Conservation (phyloP, 2,329 filamentous ascomycete genomes). For the Diaporthe helianthi region DNA sequence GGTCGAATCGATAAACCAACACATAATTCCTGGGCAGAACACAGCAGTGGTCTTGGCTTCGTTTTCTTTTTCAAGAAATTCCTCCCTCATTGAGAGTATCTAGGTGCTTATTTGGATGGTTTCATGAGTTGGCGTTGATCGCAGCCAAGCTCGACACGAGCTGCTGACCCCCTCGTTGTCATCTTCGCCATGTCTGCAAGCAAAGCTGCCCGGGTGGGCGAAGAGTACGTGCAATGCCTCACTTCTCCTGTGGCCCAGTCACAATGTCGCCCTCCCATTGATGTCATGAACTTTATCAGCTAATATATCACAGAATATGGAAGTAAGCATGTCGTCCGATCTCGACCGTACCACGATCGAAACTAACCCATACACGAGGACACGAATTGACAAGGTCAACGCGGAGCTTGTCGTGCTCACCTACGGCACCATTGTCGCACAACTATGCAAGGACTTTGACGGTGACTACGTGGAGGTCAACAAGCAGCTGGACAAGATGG, state of each 20-base stretch:
- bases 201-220: constrained; percentile 67
- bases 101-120: constrained; percentile 29
- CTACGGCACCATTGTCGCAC: constrained; percentile 96
- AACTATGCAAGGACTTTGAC: constrained; percentile 96
- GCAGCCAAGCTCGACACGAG: constrained; percentile 34
- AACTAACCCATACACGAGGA: constrained; percentile 62
- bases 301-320: constrained; percentile 72
- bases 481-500: constrained; percentile 98
- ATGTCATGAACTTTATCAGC: constrained; percentile 36
- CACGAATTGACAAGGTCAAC: constrained; percentile 96
- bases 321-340: constrained; percentile 69
- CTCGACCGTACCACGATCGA: not conserved
- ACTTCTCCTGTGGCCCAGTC: not conserved
- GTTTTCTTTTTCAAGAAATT: not conserved
- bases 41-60: not conserved
- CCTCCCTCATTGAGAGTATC: not conserved
- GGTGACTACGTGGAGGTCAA: constrained; percentile 95
- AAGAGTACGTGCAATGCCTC: constrained; percentile 58
- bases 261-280: not conserved
- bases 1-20: constrained; percentile 15
- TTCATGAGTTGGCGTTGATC: constrained; percentile 33
- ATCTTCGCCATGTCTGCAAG: constrained; percentile 60
- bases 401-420: constrained; percentile 96
- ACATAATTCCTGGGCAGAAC: not conserved
- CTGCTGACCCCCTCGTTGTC: constrained; percentile 31